These are phyloP conservation scores for Cladophialophora carrionii DNA, from an alignment of 2,329 filamentous ascomycete genomes.

Conservation along the genomic window DNA sequence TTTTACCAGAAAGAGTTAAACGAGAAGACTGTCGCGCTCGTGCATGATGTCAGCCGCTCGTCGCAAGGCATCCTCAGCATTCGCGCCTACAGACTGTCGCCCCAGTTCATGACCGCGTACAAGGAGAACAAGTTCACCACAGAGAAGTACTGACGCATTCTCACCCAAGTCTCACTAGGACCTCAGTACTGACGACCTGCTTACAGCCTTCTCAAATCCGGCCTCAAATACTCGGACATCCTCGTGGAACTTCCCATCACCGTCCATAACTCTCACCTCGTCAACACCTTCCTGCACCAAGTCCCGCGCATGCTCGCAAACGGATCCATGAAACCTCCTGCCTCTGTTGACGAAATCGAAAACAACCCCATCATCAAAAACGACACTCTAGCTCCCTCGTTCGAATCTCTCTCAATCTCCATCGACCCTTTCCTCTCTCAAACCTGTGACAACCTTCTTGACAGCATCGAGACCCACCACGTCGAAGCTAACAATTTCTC, in stretches of 20 bases:
- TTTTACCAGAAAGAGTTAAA: constrained; percentile 94
- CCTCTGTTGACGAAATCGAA: constrained; percentile 76
- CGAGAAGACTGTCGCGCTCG: constrained; percentile 81
- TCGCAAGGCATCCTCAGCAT: constrained; percentile 88
- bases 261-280: constrained; percentile 95
- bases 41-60: constrained; percentile 94
- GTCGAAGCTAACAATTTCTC: constrained; percentile 99
- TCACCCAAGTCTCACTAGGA: background rate
- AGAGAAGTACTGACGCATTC: constrained; percentile 69
- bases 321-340: constrained; percentile 62
- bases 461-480: constrained; percentile 97
- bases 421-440: constrained; percentile 99
- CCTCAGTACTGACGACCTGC: constrained; percentile 35
- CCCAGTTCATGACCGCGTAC: constrained; percentile 83
- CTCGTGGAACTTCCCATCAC: constrained; percentile 84
- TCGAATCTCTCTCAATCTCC: constrained; percentile 85
- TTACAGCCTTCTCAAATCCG: constrained; percentile 85
- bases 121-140: constrained; percentile 98
- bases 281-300: constrained; percentile 94
- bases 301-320: constrained; percentile 65
- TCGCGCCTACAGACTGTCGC: constrained; percentile 87
- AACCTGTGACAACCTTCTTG: constrained; percentile 92
- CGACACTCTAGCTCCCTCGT: constrained; percentile 78
- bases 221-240: constrained; percentile 91
- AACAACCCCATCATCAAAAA: constrained; percentile 62